Evolutionary conservation across 2,329 filamentous ascomycete species (phyloP).

Genomic region (Clonostachys sp.): DNA sequence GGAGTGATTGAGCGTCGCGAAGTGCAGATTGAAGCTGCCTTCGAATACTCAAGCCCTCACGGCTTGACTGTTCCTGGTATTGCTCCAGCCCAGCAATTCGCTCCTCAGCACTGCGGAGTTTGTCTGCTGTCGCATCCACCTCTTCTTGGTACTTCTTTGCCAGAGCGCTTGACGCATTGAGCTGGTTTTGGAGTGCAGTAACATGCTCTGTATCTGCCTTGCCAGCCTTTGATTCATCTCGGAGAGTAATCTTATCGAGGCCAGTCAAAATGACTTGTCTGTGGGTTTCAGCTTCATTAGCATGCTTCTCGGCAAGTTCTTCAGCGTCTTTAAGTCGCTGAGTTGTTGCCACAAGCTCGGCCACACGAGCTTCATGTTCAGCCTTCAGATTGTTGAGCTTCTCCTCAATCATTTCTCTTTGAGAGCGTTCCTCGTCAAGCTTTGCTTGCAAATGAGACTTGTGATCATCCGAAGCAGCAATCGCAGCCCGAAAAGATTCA

Average conservation of each 20-base stretch:
- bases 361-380: conserved; percentile 76
- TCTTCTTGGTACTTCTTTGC: conserved; percentile 87
- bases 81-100: conserved; percentile 93
- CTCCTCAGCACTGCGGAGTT: conserved; percentile 88
- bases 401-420: conserved; percentile 69
- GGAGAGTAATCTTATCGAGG: conserved; percentile 66
- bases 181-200: conserved; percentile 70
- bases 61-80: conserved; percentile 94
- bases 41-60: conserved; percentile 84
- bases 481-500: conserved; percentile 69
- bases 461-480: conserved; percentile 75
- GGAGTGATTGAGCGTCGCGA: conserved; percentile 77
- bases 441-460: conserved; percentile 72
- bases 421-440: conserved; percentile 75
- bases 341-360: conserved; percentile 70
- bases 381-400: conserved; percentile 72
- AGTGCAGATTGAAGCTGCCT: conserved; percentile 83
- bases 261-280: conserved; percentile 78
- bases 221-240: conserved; percentile 40
- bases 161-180: conserved; percentile 71
- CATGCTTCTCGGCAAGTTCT: conserved; percentile 81
- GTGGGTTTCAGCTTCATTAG: conserved; percentile 81
- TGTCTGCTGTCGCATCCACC: conserved; percentile 81
- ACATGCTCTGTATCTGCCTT: conserved; percentile 62
- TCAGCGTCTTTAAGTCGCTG: conserved; percentile 80